Conservation (phyloP, 371 early-diverging fungal species). For the Mortierella polycephala region DNA sequence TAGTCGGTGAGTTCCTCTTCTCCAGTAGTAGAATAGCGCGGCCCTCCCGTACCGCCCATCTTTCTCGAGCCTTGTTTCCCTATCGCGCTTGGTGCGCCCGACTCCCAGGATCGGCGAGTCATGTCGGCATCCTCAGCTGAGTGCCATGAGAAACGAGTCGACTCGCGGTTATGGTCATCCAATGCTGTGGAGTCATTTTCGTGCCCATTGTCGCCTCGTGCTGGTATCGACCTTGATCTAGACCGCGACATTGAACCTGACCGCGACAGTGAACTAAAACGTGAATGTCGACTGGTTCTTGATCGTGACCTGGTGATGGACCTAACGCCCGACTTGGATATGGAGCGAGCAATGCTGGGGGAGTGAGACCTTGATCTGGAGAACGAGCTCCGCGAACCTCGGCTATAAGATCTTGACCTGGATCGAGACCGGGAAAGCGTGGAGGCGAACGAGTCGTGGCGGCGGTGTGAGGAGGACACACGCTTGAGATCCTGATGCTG, state of each 20-base stretch:
- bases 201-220: neutral
- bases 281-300: too few relatives aligned
- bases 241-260: slow-evolving; percentile 12
- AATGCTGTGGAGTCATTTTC: neutral
- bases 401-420: slow-evolving; percentile 21
- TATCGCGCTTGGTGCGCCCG: slow-evolving; percentile 2
- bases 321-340: too few relatives aligned
- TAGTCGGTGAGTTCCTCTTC: slow-evolving; percentile 23
- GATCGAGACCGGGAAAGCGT: slow-evolving; percentile 25
- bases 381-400: slow-evolving; percentile 9
- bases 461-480: neutral
- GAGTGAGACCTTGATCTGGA: slow-evolving; percentile 22
- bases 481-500: slow-evolving; percentile 3
- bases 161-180: slow-evolving; percentile 4
- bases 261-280: neutral
- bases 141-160: slow-evolving; percentile 36
- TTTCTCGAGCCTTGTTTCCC: neutral
- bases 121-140: slow-evolving; percentile 10
- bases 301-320: too few relatives aligned
- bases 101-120: slow-evolving; percentile 34
- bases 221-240: slow-evolving; percentile 19
- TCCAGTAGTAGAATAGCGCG: slow-evolving; percentile 12
- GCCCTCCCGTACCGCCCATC: neutral
- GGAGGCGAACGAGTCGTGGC: slow-evolving; percentile 34
- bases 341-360: too few relatives aligned